phyloP scores from a whole-genome alignment of 352 stramenopile genomes.

The Pythium coloratum region DNA sequence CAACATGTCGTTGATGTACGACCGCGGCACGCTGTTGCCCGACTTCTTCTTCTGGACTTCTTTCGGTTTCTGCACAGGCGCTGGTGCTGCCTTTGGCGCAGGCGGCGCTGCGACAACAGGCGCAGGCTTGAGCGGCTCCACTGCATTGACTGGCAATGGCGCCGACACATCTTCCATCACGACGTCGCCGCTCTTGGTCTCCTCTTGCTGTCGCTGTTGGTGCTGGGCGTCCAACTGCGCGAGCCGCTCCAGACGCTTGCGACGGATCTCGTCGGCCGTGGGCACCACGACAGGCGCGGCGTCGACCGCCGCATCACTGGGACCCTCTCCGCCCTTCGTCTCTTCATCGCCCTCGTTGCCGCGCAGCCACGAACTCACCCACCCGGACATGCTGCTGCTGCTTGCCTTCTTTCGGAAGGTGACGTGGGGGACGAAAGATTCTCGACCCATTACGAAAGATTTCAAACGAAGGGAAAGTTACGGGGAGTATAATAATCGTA shows the following conservation, averaged over 20 bases:
- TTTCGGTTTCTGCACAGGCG: constrained; percentile 29
- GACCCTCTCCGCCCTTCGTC: constrained; percentile 21
- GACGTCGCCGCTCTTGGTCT: constrained; percentile 21
- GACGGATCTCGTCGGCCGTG: constrained; percentile 32
- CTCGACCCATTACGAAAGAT: neutral
- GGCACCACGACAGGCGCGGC: constrained; percentile 27
- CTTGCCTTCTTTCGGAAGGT: neutral
- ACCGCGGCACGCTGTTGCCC: constrained; percentile 24
- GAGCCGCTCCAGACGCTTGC: constrained; percentile 59
- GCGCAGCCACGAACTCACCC: constrained; percentile 33
- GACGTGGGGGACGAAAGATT: constrained; percentile 1
- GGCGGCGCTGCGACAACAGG: constrained; percentile 11
- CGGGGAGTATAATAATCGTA: neutral
- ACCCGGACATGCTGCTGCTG: constrained; percentile 28
- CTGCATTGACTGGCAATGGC: constrained; percentile 4
- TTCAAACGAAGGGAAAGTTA: neutral
- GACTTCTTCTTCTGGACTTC: constrained; percentile 39
- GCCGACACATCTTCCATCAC: constrained; percentile 20
- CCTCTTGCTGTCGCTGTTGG: constrained; percentile 23
- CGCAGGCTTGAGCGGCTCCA: constrained; percentile 2
- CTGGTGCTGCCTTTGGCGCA: neutral
- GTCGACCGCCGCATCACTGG: neutral
- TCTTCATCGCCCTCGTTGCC: constrained; percentile 32
- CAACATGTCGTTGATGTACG: constrained; percentile 78
- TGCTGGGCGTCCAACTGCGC: constrained; percentile 59